A percentile compares a stretch with the other conserved stretches of the same genome.
phyloP scores from a whole-genome alignment of 352 stramenopile genomes.

The Halophytophthora polymorphica region DNA sequence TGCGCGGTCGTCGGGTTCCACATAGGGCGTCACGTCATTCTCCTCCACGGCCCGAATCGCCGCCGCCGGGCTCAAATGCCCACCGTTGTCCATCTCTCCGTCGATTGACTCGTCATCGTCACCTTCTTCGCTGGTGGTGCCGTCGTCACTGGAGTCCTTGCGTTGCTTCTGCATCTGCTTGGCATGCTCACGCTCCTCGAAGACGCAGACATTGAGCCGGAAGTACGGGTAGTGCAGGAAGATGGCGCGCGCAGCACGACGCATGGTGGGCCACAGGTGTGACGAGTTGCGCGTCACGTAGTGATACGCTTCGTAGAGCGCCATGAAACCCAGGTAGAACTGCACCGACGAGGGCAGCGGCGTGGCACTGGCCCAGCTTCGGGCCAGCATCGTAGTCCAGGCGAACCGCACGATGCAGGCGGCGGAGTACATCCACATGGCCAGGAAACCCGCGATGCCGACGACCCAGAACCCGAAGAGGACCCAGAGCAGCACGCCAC shows the following conservation, averaged over 20 bases:
- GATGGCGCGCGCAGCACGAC: constrained; percentile 31
- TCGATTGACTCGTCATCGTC: constrained; percentile 5
- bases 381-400: constrained; percentile 7
- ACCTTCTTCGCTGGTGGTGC: neutral
- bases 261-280: constrained; percentile 41
- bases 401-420: constrained; percentile 6
- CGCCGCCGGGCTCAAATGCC: constrained; percentile 12
- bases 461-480: constrained; percentile 29
- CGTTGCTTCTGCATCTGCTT: constrained; percentile 10
- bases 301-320: constrained; percentile 45
- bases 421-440: constrained; percentile 20
- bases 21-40: constrained; percentile 15
- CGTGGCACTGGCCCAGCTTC: constrained; percentile 6
- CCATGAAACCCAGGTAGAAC: constrained; percentile 31
- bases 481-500: constrained; percentile 17
- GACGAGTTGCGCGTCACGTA: constrained; percentile 19
- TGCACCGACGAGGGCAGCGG: constrained; percentile 13
- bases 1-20: constrained; percentile 14
- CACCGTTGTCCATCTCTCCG: too few species aligned
- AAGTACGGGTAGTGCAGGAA: constrained; percentile 60
- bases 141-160: constrained; percentile 6
- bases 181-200: constrained; percentile 30
- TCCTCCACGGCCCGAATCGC: constrained; percentile 18
- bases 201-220: constrained; percentile 36
- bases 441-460: constrained; percentile 16